phyloP scores from a whole-genome alignment of 2,329 filamentous ascomycete genomes.

The Aureobasidium sp. region DNA sequence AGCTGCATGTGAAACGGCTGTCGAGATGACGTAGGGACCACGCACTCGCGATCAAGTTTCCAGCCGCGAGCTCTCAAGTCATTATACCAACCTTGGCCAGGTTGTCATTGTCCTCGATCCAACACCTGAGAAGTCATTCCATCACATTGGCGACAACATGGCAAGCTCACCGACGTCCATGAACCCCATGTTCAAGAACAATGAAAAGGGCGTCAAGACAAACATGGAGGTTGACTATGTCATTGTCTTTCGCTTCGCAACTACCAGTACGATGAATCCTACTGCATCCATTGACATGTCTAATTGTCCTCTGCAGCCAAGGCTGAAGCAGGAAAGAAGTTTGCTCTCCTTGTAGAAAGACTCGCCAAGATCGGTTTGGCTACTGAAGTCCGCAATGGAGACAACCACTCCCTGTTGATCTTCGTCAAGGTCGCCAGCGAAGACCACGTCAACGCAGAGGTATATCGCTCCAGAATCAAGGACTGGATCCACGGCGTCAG shows the following conservation, averaged over 20 bases:
- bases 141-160: conserved; percentile 4
- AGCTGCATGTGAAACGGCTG: not conserved
- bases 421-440: conserved; percentile 75
- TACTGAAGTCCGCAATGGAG: conserved; percentile 77
- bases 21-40: not conserved
- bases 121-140: not conserved
- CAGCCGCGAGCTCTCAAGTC: not conserved
- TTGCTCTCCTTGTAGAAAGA: conserved; percentile 66
- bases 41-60: conserved; percentile 2
- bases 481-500: conserved; percentile 92
- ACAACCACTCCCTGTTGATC: conserved; percentile 65
- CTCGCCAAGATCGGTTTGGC: conserved; percentile 73
- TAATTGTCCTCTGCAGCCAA: conserved; percentile 43
- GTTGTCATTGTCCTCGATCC: not conserved
- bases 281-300: not conserved
- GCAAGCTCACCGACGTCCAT: conserved; percentile 11
- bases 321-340: conserved; percentile 61
- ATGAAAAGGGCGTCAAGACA: conserved; percentile 33
- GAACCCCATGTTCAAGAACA: conserved; percentile 14
- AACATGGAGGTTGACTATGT: conserved; percentile 81
- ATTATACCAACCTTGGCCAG: not conserved
- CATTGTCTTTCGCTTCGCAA: conserved; percentile 65
- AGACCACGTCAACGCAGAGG: conserved; percentile 64
- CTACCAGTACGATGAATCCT: conserved; percentile 44
- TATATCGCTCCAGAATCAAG: conserved; percentile 79